phyloP scores from a whole-genome alignment of 345 rosid species.

The Boechera retrofracta region DNA sequence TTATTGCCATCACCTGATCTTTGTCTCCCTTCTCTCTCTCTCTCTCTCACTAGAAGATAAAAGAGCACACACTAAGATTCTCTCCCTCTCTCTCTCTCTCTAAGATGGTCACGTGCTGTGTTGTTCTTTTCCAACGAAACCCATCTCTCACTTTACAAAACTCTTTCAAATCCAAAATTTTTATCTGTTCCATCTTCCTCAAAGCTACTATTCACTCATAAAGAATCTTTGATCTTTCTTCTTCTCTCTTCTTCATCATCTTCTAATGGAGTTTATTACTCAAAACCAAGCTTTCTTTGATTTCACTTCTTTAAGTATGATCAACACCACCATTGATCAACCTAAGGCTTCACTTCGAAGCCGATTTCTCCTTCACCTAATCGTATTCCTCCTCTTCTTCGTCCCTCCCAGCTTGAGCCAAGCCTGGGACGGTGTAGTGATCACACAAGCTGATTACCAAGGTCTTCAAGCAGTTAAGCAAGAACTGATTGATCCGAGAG shows the following conservation, averaged over 20 bases:
- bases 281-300: slow-evolving; percentile 2
- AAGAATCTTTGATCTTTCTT: not conserved
- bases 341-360: slow-evolving; percentile 37
- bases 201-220: not conserved
- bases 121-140: slow-evolving; percentile 42
- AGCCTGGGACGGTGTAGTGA: slow-evolving; percentile 76
- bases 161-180: slow-evolving; percentile 39
- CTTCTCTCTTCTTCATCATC: slow-evolving; percentile 27
- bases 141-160: slow-evolving; percentile 50
- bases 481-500: slow-evolving; percentile 70
- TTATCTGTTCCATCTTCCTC: slow-evolving; percentile 47
- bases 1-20: slow-evolving; percentile 47
- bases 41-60: slow-evolving; percentile 44
- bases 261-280: slow-evolving; percentile 18
- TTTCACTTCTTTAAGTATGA: not conserved
- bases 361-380: slow-evolving; percentile 38
- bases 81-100: slow-evolving; percentile 38
- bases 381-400: slow-evolving; percentile 15
- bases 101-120: slow-evolving; percentile 57
- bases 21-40: slow-evolving; percentile 32
- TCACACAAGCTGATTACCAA: slow-evolving; percentile 74
- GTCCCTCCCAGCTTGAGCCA: slow-evolving; percentile 48
- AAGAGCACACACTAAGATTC: slow-evolving; percentile 50
- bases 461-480: slow-evolving; percentile 77
- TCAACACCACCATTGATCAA: slow-evolving; percentile 36